A percentile compares a stretch with the other conserved stretches of the same genome.
phyloP scores from a whole-genome alignment of 2,329 filamentous ascomycete genomes.

The Talaromyces islandicus region DNA sequence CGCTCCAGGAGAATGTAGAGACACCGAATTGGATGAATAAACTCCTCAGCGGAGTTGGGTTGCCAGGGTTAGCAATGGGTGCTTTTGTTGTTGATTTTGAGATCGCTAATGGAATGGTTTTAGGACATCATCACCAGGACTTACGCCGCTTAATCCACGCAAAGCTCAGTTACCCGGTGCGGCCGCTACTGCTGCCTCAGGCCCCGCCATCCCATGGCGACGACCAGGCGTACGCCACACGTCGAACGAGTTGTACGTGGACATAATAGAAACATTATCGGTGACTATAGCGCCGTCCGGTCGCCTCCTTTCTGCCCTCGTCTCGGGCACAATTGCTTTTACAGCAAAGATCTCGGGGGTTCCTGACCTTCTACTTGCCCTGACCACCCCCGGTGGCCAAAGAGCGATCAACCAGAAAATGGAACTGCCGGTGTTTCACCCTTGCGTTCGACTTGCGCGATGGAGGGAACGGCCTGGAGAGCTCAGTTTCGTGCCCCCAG shows the following conservation, averaged over 20 bases:
- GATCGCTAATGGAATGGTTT: background rate
- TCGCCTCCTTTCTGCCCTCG: slow-evolving; percentile 75
- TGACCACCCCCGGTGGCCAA: slow-evolving; percentile 76
- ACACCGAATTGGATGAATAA: slow-evolving; percentile 87
- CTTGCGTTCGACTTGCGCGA: slow-evolving; percentile 81
- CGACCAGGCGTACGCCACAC: slow-evolving; percentile 89
- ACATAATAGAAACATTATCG: slow-evolving; percentile 82
- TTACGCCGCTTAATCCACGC: slow-evolving; percentile 32
- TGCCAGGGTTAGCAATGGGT: slow-evolving; percentile 58
- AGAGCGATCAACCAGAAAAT: slow-evolving; percentile 69
- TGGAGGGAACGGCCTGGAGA: slow-evolving; percentile 88
- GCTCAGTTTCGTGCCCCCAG: slow-evolving; percentile 91
- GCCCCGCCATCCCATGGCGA: slow-evolving; percentile 72
- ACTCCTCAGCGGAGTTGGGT: slow-evolving; percentile 75
- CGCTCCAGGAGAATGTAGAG: slow-evolving; percentile 83
- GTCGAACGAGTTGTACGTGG: slow-evolving; percentile 94
- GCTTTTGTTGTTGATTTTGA: background rate
- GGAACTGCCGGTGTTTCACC: slow-evolving; percentile 89
- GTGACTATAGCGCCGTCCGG: slow-evolving; percentile 90
- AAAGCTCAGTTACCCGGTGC: slow-evolving; percentile 34
- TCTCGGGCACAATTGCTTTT: slow-evolving; percentile 89
- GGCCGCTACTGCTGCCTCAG: slow-evolving; percentile 26
- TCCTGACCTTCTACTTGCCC: slow-evolving; percentile 76
- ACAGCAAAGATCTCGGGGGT: slow-evolving; percentile 92
- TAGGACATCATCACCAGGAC: slow-evolving; percentile 35